Base-by-base conservation (phyloP, 345 rosid species). In the Populus nigra region DNA sequence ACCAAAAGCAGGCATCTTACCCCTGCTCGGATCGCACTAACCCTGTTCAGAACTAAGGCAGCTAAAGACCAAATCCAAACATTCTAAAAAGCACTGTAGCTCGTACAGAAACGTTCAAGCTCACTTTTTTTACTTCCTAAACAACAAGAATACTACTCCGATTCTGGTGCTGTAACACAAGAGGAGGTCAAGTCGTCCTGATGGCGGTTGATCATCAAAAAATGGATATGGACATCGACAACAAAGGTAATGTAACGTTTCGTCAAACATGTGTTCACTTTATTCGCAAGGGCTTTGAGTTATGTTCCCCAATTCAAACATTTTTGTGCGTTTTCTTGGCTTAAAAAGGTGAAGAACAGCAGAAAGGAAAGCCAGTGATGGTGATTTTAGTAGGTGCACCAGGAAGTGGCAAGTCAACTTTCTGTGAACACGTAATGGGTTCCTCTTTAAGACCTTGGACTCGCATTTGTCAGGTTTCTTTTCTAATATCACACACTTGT, bases 381-480 rank as follows among this genome's bases (percentile, higher is more conserved):
- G 86, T 85, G 74, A 22, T 96, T 41, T 76, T 93, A 75, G 86
- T 91, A 22, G 98, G 98, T 22, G 90, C 98, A 0, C 99, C 98
- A 7, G 98, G 97, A 13, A 96, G 99, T 79, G 99, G 98, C 29
- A 96, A 96, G 82, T 92, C 99, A 80, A 92, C 98, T 35, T 92
- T 96, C 81, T 88, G 96, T 72, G 94, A 96, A 29, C 74, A 80
- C 79, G 90, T 92, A 9, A 85, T 92, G 82, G 74, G 84, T 16
- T 88, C 89, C 69, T 84, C 96, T 35, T 77, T 83, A 4, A 85
- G 98, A 15, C 84, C 94, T 23, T 93, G 98, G 99, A 83, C 79
- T 77, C 99, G 99, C 77, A 53, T 95, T 72, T 96, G 97, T 71
- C 98, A 96, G 98, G 99, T 95, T 17, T 47, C 61, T 45, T 29